Base-by-base conservation (phyloP, 495 filamentous ascomycete genomes). In the Copromyces sp. region DNA sequence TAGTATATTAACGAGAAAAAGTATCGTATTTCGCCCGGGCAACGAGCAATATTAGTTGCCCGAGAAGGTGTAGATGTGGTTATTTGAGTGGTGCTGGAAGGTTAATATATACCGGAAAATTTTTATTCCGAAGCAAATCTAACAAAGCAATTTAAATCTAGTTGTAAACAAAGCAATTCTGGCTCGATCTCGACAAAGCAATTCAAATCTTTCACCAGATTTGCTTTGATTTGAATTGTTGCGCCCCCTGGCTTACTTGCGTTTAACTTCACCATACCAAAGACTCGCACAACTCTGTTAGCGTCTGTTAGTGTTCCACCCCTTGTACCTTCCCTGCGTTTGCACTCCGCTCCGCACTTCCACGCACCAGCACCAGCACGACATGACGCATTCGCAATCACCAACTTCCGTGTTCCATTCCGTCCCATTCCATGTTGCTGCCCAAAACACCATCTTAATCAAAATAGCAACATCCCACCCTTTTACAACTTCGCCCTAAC, bases 401-500 rank as follows among this genome's bases (percentile, higher is more conserved):
- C 42, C 42, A 45, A 71, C 8, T n/a, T 71, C 68, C 68, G 39
- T 39, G 68, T 71, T 16, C 2, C 16, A 0, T 35, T 0, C 39
- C 12, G 2, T 35, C 20, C 1, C 69, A 37, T 41, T 45, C 29
- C 69, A 44, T 32, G 12, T 42, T 53, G 4, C 24, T 0, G 32
- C 32, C 24, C 24, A 32, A 61, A 32, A 32, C 24, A 47, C 37
- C 37, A 38, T 44, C 17, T 6, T 17, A 14, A n/a, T 4, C 45
- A 11, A 11, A 37, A 24, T 37, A 47, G 29, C 40, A 61, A 37
- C 37, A 3, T 12, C 45, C 45, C 45, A 9, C 45, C 20, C 45
- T 3, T 32, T 39, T 40, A 72, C 59, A 72, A 16, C 39, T 69
- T 72, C 9, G 70, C 70, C 70, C 39, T 71, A 39, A 71, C 42